phyloP scores from a whole-genome alignment of 2,329 filamentous ascomycete genomes.

The Trichocomaceae sp. region DNA sequence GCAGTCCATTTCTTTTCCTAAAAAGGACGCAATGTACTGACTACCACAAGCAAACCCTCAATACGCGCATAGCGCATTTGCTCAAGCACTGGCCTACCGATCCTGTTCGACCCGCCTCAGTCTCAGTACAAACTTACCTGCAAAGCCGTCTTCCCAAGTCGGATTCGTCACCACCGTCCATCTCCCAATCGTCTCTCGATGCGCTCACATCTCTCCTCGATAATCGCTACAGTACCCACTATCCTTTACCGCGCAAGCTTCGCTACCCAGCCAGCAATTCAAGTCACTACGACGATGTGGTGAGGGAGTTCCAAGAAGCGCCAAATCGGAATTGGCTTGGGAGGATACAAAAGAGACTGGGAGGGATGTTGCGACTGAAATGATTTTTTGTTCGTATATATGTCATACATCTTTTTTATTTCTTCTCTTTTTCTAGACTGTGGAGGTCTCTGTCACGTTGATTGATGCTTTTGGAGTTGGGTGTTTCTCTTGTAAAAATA shows the following conservation, averaged over 20 bases:
- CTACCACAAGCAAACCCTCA: slow-evolving; percentile 10
- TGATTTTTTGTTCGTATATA: slow-evolving; percentile 16
- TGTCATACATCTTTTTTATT: neutral
- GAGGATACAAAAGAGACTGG: slow-evolving; percentile 41
- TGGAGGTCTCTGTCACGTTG: neutral
- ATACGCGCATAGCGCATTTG: slow-evolving; percentile 36
- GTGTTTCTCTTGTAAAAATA: neutral
- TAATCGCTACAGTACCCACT: slow-evolving; percentile 49
- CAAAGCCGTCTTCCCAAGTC: slow-evolving; percentile 26
- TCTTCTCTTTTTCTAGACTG: neutral
- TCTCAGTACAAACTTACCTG: slow-evolving; percentile 40
- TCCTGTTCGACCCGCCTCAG: slow-evolving; percentile 38
- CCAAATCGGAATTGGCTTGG: slow-evolving; percentile 44
- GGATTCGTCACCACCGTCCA: slow-evolving; percentile 18
- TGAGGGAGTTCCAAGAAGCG: slow-evolving; percentile 48
- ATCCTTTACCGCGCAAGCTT: slow-evolving; percentile 42
- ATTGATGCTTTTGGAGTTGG: neutral
- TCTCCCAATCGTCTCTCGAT: slow-evolving; percentile 43
- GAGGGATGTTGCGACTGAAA: slow-evolving; percentile 42
- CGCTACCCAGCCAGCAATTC: slow-evolving; percentile 47
- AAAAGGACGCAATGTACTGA: slow-evolving; percentile 2
- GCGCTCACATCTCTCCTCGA: slow-evolving; percentile 56
- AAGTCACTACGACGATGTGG: slow-evolving; percentile 47
- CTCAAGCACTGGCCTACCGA: slow-evolving; percentile 41
- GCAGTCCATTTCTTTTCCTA: neutral